Percentiles rank a stretch among this genome's conserved stretches.
Conservation (phyloP, 1,139 yeast species). For the Insectozyma bohioensis region DNA sequence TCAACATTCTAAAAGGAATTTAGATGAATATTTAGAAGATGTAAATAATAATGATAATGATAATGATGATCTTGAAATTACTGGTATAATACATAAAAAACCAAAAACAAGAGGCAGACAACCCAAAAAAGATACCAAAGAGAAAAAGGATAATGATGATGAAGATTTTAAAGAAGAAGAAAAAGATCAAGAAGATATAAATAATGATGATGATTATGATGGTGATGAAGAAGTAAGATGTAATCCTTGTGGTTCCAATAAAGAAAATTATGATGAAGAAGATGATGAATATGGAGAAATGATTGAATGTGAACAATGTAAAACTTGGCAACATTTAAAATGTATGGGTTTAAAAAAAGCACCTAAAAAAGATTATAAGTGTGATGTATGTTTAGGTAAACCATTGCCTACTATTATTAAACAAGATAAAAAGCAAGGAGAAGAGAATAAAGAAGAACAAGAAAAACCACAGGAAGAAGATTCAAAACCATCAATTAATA, state of each 20-base stretch:
- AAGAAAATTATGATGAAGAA: conserved; percentile 59
- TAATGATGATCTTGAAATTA: conserved; percentile 5
- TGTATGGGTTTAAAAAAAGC: conserved; percentile 60
- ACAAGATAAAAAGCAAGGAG: neutral
- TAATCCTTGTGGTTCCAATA: conserved; percentile 62
- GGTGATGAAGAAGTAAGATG: conserved; percentile 58
- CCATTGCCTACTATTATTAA: conserved; percentile 4
- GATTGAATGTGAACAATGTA: conserved; percentile 74
- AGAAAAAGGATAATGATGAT: neutral
- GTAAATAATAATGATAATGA: conserved; percentile 6
- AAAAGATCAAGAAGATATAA: conserved; percentile 16
- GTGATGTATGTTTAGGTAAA: conserved; percentile 28
- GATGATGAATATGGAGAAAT: conserved; percentile 61
- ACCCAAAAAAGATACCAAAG: neutral
- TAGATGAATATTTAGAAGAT: conserved; percentile 18
- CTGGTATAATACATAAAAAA: conserved; percentile 7
- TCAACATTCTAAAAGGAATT: conserved; percentile 33
- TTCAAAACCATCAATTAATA: conserved; percentile 12
- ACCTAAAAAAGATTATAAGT: conserved; percentile 36
- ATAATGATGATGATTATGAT: conserved; percentile 21
- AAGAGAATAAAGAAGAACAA: conserved; percentile 2
- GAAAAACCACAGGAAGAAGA: conserved; percentile 3
- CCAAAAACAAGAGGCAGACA: neutral
- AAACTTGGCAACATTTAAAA: conserved; percentile 81
- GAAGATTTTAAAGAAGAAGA: conserved; percentile 13